Conservation (phyloP, 768 basidiomycete species). For the Leucocoprinus birnbaumii region DNA sequence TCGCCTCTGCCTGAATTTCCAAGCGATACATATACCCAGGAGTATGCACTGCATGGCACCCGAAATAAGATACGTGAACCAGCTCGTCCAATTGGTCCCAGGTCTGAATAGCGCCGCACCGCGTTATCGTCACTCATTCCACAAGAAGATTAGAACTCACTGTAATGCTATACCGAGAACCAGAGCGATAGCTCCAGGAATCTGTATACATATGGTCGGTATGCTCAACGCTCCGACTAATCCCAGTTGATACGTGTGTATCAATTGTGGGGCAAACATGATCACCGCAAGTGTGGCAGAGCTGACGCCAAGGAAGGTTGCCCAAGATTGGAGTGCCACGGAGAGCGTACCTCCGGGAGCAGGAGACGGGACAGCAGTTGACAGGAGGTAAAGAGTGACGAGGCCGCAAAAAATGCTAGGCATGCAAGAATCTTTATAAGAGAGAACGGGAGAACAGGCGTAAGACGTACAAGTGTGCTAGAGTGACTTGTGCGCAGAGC, state of each 20-base stretch:
- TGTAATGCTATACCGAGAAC: conserved; percentile 74
- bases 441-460: background rate
- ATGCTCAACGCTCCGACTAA: conserved; percentile 93
- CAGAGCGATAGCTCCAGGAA: conserved; percentile 87
- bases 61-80: conserved; percentile 78
- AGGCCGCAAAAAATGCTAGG: conserved; percentile 52
- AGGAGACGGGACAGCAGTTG: conserved; percentile 33
- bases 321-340: conserved; percentile 50
- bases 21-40: conserved; percentile 80
- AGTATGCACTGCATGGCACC: conserved; percentile 83
- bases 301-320: conserved; percentile 82
- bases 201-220: conserved; percentile 95
- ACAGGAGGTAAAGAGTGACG: conserved; percentile 61
- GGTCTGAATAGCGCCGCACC: conserved; percentile 47
- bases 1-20: conserved; percentile 75
- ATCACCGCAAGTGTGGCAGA: conserved; percentile 75
- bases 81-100: conserved; percentile 88
- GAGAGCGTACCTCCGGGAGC: conserved; percentile 31
- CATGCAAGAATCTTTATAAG: background rate
- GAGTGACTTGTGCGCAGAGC: conserved; percentile 68
- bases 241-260: conserved; percentile 71
- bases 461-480: conserved; percentile 70
- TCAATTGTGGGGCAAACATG: conserved; percentile 88
- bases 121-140: too few species aligned
- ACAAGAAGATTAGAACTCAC: conserved; percentile 24